A percentile compares a stretch with the other conserved stretches of the same genome.
Conservation (phyloP, 1,284 basidiomycete species). For the Ganoderma resinaceum region DNA sequence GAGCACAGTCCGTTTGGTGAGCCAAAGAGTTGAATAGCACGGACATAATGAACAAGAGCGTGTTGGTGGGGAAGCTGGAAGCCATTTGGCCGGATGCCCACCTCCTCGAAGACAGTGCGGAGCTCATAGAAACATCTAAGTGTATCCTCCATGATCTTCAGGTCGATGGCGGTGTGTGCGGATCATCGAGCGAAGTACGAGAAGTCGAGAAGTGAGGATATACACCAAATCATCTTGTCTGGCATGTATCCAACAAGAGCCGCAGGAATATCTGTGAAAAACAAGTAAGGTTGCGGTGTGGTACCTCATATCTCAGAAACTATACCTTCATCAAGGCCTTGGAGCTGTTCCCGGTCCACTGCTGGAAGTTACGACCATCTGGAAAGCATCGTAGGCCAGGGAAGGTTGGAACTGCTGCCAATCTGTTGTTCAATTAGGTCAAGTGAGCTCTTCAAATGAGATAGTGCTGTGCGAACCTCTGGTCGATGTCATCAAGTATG, state of each 20-base stretch:
- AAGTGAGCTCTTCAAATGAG: neutral
- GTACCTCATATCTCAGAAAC: neutral
- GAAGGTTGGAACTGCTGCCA: constrained; percentile 23
- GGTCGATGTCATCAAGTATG: constrained; percentile 31
- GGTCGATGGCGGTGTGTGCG: neutral
- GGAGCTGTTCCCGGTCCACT: constrained; percentile 34
- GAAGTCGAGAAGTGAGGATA: constrained; percentile 23
- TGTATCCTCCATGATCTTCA: neutral
- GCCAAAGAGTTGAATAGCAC: constrained; percentile 23
- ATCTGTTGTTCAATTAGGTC: neutral
- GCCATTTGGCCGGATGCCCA: constrained; percentile 14
- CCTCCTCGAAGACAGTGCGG: constrained; percentile 14
- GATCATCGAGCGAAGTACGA: constrained; percentile 22
- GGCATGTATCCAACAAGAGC: constrained; percentile 29
- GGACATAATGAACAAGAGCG: constrained; percentile 19
- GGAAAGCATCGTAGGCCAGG: constrained; percentile 28
- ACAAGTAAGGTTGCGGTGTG: neutral
- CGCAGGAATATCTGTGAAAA: constrained; percentile 19
- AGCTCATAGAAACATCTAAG: constrained; percentile 22
- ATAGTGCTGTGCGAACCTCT: constrained; percentile 15
- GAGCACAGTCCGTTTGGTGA: constrained; percentile 33
- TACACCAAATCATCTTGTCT: constrained; percentile 8
- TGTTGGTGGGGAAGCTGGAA: constrained; percentile 31
- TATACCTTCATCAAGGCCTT: constrained; percentile 35
- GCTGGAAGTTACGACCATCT: constrained; percentile 25